Percentiles rank a stretch among this genome's conserved stretches.
These are phyloP conservation scores for Aotearoamyces nothofagi DNA, from an alignment of 2,329 filamentous ascomycete genomes.

Conservation along the genomic window DNA sequence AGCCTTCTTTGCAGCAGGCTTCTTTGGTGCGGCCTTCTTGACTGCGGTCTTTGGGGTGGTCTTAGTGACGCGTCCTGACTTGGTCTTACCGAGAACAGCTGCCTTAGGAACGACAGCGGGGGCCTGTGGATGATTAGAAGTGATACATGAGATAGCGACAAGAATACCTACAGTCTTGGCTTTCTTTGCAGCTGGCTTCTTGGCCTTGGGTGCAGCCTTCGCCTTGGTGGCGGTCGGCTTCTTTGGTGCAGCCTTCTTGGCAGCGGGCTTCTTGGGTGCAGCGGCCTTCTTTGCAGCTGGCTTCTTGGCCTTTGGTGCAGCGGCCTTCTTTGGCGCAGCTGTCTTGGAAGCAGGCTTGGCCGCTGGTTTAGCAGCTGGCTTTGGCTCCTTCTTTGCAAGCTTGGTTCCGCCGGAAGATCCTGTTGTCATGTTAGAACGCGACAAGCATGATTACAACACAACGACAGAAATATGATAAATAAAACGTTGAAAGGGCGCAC, in stretches of 20 bases:
- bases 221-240: constrained; percentile 19
- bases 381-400: constrained; percentile 45
- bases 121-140: constrained; percentile 24
- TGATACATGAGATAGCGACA: constrained; percentile 7
- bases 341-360: constrained; percentile 16
- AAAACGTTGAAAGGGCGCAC: too few species aligned
- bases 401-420: constrained; percentile 58
- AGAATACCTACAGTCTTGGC: too few species aligned
- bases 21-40: constrained; percentile 27
- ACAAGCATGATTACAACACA: not conserved
- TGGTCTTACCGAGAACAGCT: constrained; percentile 51
- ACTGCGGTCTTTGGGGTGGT: constrained; percentile 38
- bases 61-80: constrained; percentile 58
- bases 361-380: constrained; percentile 23
- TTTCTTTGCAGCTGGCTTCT: constrained; percentile 6
- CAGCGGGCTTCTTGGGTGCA: constrained; percentile 28
- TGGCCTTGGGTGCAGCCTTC: constrained; percentile 15
- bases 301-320: constrained; percentile 22
- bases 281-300: constrained; percentile 23
- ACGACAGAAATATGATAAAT: not conserved
- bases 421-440: constrained; percentile 22
- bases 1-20: constrained; percentile 16
- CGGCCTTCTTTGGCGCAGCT: constrained; percentile 7
- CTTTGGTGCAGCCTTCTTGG: constrained; percentile 31
- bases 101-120: constrained; percentile 49